phyloP scores from a whole-genome alignment of 1,284 basidiomycete genomes.

The Cronartium ribicola region DNA sequence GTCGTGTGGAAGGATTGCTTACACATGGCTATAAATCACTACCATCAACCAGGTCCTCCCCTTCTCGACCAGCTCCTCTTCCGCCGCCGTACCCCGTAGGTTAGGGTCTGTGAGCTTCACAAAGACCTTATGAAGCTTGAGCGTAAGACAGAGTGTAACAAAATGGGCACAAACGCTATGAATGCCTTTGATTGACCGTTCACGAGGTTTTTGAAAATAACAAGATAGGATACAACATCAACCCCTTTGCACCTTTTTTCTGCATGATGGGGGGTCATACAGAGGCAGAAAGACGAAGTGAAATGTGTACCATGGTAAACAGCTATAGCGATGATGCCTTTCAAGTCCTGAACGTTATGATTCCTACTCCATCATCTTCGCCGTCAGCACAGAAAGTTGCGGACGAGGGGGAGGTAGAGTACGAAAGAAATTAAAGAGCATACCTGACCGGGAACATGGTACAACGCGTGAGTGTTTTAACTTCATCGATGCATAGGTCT shows the following conservation, averaged over 20 bases:
- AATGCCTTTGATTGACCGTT: conserved; percentile 4
- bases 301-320: conserved; percentile 21
- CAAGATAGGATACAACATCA: not conserved
- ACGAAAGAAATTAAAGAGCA: not conserved
- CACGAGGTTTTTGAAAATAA: not conserved
- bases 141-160: conserved; percentile 14
- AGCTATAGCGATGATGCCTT: conserved; percentile 13
- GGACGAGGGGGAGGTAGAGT: not conserved
- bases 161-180: conserved; percentile 32
- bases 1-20: not conserved
- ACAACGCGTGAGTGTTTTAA: not conserved
- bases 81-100: conserved; percentile 9
- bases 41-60: conserved; percentile 22
- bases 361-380: not conserved
- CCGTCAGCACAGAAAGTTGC: not conserved
- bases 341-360: conserved; percentile 24
- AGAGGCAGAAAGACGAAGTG: not conserved
- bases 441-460: conserved; percentile 20
- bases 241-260: not conserved
- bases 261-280: not conserved
- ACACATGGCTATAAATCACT: conserved; percentile 29
- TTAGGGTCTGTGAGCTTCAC: conserved; percentile 23
- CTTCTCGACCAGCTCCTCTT: conserved; percentile 18
- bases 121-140: conserved; percentile 31
- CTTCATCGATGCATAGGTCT: not conserved